These are phyloP conservation scores for Arthroderma sp. DNA, from an alignment of 2,329 filamentous ascomycete species.

Conservation along the genomic window DNA sequence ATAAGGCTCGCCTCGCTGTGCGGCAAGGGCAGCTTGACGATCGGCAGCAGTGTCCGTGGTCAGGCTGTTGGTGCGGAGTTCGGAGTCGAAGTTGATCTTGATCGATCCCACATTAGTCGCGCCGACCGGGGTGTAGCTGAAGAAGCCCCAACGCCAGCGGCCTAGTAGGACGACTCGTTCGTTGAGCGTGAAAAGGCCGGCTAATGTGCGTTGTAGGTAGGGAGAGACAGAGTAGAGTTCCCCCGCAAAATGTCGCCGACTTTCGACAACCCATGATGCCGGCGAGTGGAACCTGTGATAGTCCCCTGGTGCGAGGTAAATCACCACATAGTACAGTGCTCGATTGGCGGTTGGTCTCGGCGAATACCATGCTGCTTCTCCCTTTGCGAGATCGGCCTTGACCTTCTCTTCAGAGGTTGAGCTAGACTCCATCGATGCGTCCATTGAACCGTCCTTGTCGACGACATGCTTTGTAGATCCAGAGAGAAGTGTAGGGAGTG, in stretches of 20 bases:
- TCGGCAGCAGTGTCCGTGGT: conserved; percentile 88
- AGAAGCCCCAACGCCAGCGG: conserved; percentile 94
- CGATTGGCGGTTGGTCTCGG: conserved; percentile 49
- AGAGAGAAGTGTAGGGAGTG: conserved; percentile 73
- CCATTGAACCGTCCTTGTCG: conserved; percentile 45
- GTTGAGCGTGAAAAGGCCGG: conserved; percentile 90
- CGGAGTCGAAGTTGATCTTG: conserved; percentile 89
- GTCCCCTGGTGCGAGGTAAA: conserved; percentile 93
- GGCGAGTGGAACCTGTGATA: conserved; percentile 98
- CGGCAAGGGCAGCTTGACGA: conserved; percentile 67
- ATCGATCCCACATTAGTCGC: conserved; percentile 97
- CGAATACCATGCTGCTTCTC: conserved; percentile 56
- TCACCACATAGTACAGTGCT: conserved; percentile 81
- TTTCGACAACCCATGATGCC: conserved; percentile 87
- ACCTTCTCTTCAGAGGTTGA: conserved; percentile 71
- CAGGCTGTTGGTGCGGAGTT: conserved; percentile 83
- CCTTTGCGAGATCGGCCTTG: conserved; percentile 65
- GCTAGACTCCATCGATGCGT: conserved; percentile 59
- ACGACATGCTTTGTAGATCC: conserved; percentile 43
- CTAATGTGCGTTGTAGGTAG: conserved; percentile 83
- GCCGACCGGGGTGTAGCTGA: conserved; percentile 87
- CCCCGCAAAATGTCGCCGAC: conserved; percentile 90
- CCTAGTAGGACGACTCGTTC: conserved; percentile 89
- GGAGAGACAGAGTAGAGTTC: conserved; percentile 92
- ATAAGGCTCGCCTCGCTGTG: conserved; percentile 64